Base-by-base conservation (phyloP, 805 yeast species). In the Wickerhamiella australiensis region DNA sequence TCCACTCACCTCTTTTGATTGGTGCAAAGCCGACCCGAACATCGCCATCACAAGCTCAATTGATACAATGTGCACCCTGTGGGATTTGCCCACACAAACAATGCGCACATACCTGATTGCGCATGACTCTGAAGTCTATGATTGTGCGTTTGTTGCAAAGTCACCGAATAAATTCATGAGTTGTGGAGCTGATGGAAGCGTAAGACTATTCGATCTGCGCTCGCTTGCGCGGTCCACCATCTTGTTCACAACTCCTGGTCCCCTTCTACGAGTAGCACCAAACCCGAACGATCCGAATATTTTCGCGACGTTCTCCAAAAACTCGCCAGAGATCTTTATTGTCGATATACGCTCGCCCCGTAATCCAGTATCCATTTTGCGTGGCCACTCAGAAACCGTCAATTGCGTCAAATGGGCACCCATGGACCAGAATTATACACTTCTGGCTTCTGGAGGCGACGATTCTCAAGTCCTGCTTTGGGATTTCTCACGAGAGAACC, bases 61-160 rank as follows among this genome's bases (percentile, higher is more conserved):
- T 9, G 98, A 92, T 66, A 92, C 98, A 0, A 92, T 98, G 0
- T 92, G 98, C 66, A 88, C 97, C 0, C 79, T 87, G 3, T 92
- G 98, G 97, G 97, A 92, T 65, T 64, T 87, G 27, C 65, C 71
- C 21, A 74, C 78, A 38, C 75, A 80, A 20, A 68, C 72, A 3
- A 95, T 94, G 13, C 84, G 82, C 61, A 90, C 97, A 0, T 96
- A 92, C 66, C 71, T 92, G 44, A 92, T 92, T 55, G 97, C 98
- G 0, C 98, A 92, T 65, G 98, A 92, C 63, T 78, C 82, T 55
- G 96, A 87, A 64, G 98, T 92, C 3, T 85, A 78, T 63, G 98
- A 92, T 63, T 97, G 88, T 26, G 77, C 83, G 54, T 92, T 87
- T 63, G 68, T 88, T 46, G 77, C 82, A 46, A 79, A 80, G 15